These are phyloP conservation scores for Suillus occidentalis DNA, from an alignment of 768 basidiomycete genomes.

Conservation along the genomic window DNA sequence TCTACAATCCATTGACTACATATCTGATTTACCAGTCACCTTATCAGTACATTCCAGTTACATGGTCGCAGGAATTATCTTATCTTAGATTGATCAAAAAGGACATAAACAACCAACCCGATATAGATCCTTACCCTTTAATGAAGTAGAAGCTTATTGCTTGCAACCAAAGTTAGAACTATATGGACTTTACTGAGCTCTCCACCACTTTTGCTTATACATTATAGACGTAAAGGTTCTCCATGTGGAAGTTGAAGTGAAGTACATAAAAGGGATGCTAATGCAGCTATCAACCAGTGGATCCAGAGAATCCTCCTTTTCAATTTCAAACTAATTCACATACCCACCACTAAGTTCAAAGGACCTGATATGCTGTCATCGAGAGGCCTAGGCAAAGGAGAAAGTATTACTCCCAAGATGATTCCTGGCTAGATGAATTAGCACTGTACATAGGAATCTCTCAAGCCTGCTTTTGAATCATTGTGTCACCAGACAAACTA, in stretches of 20 bases:
- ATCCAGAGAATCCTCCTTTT: conserved; percentile 27
- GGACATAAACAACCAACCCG: no score
- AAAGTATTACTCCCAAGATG: neutral
- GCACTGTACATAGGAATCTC: no score
- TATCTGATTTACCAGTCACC: no score
- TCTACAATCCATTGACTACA: no score
- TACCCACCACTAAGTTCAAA: conserved; percentile 21
- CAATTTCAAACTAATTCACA: conserved; percentile 29
- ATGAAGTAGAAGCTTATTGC: conserved; percentile 18
- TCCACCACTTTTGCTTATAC: conserved; percentile 25
- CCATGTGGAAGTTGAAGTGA: conserved; percentile 28
- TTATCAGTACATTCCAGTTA: no score
- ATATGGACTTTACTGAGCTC: conserved; percentile 22
- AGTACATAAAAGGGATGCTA: conserved; percentile 37
- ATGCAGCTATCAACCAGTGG: conserved; percentile 31
- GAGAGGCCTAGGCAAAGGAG: neutral
- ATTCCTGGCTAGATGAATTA: neutral
- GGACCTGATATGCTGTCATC: conserved; percentile 33
- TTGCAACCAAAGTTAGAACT: conserved; percentile 30
- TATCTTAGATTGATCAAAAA: no score
- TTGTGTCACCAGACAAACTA: no score
- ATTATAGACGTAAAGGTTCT: no score
- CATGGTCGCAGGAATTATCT: no score
- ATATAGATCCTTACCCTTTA: no score
- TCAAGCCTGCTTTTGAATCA: no score